Evolutionary conservation across 192 early-diverging fungal genomes (phyloP), one percentile per base, ranked within the genome.

Genomic region (Backusella liffmaniae): DNA sequence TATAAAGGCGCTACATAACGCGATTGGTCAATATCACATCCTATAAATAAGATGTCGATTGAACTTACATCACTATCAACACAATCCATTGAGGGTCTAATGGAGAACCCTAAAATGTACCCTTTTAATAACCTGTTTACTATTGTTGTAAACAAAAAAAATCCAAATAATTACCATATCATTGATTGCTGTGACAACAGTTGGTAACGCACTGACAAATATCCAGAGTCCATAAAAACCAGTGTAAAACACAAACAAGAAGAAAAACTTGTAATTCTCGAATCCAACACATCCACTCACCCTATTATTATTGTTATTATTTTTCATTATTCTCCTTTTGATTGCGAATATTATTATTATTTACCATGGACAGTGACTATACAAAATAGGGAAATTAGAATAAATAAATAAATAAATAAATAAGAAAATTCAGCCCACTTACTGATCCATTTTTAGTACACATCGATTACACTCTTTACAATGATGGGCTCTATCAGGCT

Each of bases 361-460:
- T 46, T 76, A 73, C 79, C 78, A 75, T 44, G 79, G 78, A 49
- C 81, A 82, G 53, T 83, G 80, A 74, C 80, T 80, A 74, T 44
- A 66, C 3, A 66, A 70, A 26, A 36, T 34, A 59, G 30, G 15
- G 39, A 69, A 46, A 73, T 29, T 46, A 15, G 6, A 26, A 23
- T 5, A 42, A 32, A 29, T 32, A 32, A 39, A 49, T 62, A 23
- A 42, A 29, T 21, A 18, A 16, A 39, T 36, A 10, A 49, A 18
- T 26, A 53, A 29, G 15, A 44, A 32, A 44, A 44, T 49, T 49
- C 46, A 49, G 46, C 46, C 46, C 46, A 83, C 88, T 49, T 86
- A 89, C 88, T 89, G 88, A 67, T 89, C 88, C 88, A 89, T 89
- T 75, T 84, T 87, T n/a, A 89, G 59, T 3, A 87, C 85, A 69